A percentile compares a stretch with the other conserved stretches of the same genome.
Evolutionary conservation across 345 rosid species (phyloP).

Genomic region (Eucalyptus cloeziana): DNA sequence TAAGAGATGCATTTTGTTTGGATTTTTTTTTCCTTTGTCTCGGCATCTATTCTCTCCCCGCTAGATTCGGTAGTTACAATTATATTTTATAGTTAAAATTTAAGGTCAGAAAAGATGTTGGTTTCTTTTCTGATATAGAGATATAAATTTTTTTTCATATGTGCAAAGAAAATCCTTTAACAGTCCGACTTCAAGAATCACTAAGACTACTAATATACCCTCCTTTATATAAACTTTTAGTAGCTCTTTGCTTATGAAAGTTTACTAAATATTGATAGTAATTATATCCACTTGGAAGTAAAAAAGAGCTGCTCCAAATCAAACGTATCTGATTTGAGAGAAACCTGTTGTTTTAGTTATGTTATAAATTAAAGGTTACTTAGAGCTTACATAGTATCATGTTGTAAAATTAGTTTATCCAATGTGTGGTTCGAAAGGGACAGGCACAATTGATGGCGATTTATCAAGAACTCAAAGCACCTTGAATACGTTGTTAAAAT

Average conservation of each 20-base stretch:
- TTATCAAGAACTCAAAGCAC: neutral
- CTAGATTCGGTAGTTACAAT: neutral
- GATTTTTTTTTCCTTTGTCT: too few species aligned
- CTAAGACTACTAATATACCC: neutral
- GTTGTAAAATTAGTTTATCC: neutral
- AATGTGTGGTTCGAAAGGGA: neutral
- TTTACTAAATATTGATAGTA: neutral
- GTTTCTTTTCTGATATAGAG: neutral
- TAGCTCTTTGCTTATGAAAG: neutral
- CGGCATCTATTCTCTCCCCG: neutral
- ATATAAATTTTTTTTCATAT: neutral
- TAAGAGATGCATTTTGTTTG: too few species aligned
- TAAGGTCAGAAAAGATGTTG: neutral
- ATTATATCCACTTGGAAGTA: neutral
- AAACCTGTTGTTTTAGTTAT: neutral
- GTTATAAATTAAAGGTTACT: neutral
- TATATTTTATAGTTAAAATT: neutral
- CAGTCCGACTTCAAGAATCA: neutral
- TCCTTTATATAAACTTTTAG: neutral
- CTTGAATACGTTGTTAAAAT: neutral
- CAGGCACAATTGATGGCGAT: neutral
- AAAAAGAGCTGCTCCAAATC: neutral
- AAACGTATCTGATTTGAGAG: neutral
- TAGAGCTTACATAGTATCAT: neutral
- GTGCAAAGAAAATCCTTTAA: neutral